Evolutionary conservation across 768 basidiomycete species (phyloP), one percentile per base, ranked within the genome.

Genomic region (Phylloporus rhodoxanthus): DNA sequence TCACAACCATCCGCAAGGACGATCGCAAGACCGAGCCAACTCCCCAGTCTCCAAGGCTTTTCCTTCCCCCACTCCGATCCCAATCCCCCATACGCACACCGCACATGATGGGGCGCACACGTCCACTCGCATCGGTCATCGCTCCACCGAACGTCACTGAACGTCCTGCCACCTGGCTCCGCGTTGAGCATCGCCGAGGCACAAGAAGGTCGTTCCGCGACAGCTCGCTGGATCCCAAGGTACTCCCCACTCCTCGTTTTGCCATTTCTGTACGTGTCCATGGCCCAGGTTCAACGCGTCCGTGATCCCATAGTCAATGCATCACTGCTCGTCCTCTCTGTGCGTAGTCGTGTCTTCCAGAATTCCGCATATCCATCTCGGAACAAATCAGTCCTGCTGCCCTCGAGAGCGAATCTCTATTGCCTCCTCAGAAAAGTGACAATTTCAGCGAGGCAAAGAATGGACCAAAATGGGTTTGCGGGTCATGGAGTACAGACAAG

Each of bases 401-500:
- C 66, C 69, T 72, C 73, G 78, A 80, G 79, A 76, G 72, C 76
- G 63, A 78, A 74, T 76, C 78, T 78, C 77, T 80, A 61, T 75
- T 76, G 67, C 57, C 67, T 63, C 59, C 70, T 75, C 74, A 58
- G 33, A 58, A 72, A 65, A 72, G 57, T 56, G 61, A 52, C 68
- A 76, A 76, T 64, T 72, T 68, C 70, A 68, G 57, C 56, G 29
- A 55, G 53, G 47, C 53, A 52, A 44, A 45, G 56, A 45, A 56
- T 34, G 39, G 51, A 44, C 52, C 55, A 45, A 53, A 51, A 55
- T 23, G 3, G 26, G 4, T 38, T 47, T 51, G 47, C 50, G 37
- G 32, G 25, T 38, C 54, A 54, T 47, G 57, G 33, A 53, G 50
- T 48, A 32, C 26, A 39, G 54, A 58, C 51, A 8, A 52, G 40